Base-by-base conservation (phyloP, 306 rosid species). In the Dryas octopetala region DNA sequence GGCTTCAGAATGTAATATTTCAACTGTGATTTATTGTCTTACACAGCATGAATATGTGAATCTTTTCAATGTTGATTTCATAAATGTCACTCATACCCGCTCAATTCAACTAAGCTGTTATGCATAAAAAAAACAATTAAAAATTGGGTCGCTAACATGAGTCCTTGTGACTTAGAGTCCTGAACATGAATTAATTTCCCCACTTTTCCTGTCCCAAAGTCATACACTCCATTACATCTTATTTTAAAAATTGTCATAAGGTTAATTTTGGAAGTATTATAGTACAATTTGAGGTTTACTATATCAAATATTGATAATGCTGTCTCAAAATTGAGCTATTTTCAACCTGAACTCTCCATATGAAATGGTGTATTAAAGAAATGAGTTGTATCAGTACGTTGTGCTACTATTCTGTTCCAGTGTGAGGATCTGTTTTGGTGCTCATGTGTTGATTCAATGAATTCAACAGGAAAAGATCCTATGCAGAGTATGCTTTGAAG, bases 401-500 rank as follows among this genome's bases (percentile, higher is more conserved):
- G n/a, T 3, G 51, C 38, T 49, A 16, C 23, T 59, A 2, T 64
- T 49, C 19, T 74, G 32, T 70, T n/a, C 41, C 12, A 14, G 8
- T 16, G 4, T 38, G 19, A 41, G 44, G 48, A 58, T 77, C 79
- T 68, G 16, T 62, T 63, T 13, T 52, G 17, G 28, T 67, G 66
- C 74, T 74, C 4, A 47, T 59, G 69, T 78, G 68, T n/a, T 73
- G 65, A 11, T 74, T 75, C 61, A 43, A 14, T 61, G 81, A 76
- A 75, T 75, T 49, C 82, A 1, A 70, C 90, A 91, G 98, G 97
- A 93, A 81, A 93, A 91, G 87, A 88, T 93, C 77, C 87, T 93
- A 62, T 93, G 98, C 71, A 80, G 97, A 85, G 81, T 93, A 66
- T 93, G 98, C 88, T 93, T 93, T 50, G 98, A 89, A 63, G 93